phyloP scores from a whole-genome alignment of 2,329 filamentous ascomycete species.

The Fusarium caatingaense region DNA sequence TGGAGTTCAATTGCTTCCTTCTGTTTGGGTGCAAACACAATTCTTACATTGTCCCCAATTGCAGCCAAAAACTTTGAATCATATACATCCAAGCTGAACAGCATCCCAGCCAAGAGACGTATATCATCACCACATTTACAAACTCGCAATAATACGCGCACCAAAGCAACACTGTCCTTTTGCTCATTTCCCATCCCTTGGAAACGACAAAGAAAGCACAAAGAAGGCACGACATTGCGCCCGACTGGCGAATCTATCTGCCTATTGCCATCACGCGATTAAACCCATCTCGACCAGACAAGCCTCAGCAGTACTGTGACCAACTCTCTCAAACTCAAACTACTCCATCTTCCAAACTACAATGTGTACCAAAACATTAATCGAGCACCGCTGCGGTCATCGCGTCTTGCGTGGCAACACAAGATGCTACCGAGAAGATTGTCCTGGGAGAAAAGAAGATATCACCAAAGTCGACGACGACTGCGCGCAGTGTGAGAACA shows the following conservation, averaged over 20 bases:
- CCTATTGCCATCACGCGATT: not conserved
- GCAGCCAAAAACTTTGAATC: not conserved
- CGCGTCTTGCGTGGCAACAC: constrained; percentile 51
- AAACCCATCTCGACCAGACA: not conserved
- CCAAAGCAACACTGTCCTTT: constrained; percentile 12
- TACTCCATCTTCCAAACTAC: not conserved
- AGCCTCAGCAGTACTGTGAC: not conserved
- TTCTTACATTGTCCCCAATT: constrained; percentile 10
- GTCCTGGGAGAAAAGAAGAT: constrained; percentile 48
- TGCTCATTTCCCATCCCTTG: not conserved
- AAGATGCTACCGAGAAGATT: constrained; percentile 50
- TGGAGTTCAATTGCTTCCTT: constrained; percentile 24
- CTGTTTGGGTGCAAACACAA: constrained; percentile 15
- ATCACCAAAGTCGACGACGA: constrained; percentile 48
- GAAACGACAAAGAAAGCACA: not conserved
- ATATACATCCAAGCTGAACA: constrained; percentile 4
- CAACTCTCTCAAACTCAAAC: not conserved
- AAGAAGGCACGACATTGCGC: not conserved
- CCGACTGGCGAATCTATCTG: not conserved
- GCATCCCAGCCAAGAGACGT: constrained; percentile 10
- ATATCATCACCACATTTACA: not conserved
- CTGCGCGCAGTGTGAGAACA: constrained; percentile 52
- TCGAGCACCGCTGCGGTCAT: constrained; percentile 54
- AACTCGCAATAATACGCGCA: constrained; percentile 5
- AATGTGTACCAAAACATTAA: constrained; percentile 51